Conservation (phyloP, 2,329 filamentous ascomycete genomes). For the Paramyrothecium sp. region DNA sequence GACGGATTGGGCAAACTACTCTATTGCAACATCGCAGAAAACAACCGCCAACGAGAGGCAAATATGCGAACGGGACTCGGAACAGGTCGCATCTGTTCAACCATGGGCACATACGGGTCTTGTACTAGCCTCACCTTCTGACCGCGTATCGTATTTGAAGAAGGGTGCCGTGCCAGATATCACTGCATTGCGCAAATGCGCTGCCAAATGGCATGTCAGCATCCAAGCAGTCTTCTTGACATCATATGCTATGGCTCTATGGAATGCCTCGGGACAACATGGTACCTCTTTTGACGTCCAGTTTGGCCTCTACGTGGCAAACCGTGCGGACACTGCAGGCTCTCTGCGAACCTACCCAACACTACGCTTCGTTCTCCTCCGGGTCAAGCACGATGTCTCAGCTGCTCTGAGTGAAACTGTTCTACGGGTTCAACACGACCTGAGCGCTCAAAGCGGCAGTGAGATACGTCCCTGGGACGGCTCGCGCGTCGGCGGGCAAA, state of each 20-base stretch:
- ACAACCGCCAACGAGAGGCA: conserved; percentile 1
- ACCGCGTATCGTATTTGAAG: conserved; percentile 36
- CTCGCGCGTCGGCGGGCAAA: conserved; percentile 68
- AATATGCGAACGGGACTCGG: not conserved
- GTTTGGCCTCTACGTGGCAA: conserved; percentile 82
- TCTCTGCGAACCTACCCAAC: conserved; percentile 59
- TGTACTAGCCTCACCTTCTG: not conserved
- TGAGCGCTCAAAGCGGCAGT: conserved; percentile 52
- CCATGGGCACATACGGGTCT: not conserved
- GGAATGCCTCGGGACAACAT: conserved; percentile 25
- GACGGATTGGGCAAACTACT: not conserved
- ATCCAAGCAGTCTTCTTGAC: conserved; percentile 77
- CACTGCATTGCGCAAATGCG: conserved; percentile 23
- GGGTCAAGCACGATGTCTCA: conserved; percentile 39
- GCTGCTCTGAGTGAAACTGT: conserved; percentile 50
- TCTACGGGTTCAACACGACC: conserved; percentile 62
- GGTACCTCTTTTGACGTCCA: conserved; percentile 39
- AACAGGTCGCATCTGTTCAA: not conserved
- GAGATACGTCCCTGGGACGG: conserved; percentile 65
- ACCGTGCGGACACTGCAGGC: conserved; percentile 58
- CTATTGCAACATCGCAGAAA: not conserved
- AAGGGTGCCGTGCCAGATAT: conserved; percentile 43
- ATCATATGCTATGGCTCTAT: conserved; percentile 54
- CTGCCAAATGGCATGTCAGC: conserved; percentile 56
- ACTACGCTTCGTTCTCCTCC: conserved; percentile 74